These are phyloP conservation scores for Zymoseptoria pseudotritici DNA, from an alignment of 2,329 filamentous ascomycete genomes.

Conservation along the genomic window DNA sequence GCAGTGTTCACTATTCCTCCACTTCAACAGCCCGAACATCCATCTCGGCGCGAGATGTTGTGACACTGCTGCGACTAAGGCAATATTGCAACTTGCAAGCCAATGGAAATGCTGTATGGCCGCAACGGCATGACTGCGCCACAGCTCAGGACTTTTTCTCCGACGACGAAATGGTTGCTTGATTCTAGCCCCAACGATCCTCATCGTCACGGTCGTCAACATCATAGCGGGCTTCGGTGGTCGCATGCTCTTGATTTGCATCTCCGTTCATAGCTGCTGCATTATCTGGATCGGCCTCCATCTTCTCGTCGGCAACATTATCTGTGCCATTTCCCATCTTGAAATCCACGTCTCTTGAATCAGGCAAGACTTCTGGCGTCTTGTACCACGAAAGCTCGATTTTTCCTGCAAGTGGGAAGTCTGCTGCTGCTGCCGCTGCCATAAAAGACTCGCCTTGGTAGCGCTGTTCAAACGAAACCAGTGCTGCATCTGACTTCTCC, in stretches of 20 bases:
- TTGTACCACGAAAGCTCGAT: conserved; percentile 58
- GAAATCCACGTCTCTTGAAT: neutral
- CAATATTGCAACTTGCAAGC: neutral
- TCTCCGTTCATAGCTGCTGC: neutral
- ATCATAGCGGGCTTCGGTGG: neutral
- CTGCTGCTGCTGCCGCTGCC: conserved; percentile 15
- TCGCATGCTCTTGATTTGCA: neutral
- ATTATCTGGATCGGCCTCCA: neutral
- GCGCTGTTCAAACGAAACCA: conserved; percentile 39
- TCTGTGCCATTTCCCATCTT: neutral
- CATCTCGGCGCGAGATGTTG: neutral
- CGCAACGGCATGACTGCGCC: neutral
- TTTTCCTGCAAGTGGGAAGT: conserved; percentile 55
- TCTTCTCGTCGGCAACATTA: conserved; percentile 4
- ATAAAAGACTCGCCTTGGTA: conserved; percentile 56
- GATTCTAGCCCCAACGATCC: neutral
- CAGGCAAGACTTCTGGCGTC: neutral
- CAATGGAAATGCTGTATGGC: neutral
- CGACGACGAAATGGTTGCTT: neutral
- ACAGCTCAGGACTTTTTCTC: neutral
- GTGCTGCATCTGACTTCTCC: conserved; percentile 30
- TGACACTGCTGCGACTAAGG: neutral
- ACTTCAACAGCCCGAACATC: neutral
- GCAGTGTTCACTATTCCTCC: neutral
- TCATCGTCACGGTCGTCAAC: neutral